These are phyloP conservation scores for Isochrysis galbana DNA, from an alignment of 78 protist genomes.

Conservation along the genomic window DNA sequence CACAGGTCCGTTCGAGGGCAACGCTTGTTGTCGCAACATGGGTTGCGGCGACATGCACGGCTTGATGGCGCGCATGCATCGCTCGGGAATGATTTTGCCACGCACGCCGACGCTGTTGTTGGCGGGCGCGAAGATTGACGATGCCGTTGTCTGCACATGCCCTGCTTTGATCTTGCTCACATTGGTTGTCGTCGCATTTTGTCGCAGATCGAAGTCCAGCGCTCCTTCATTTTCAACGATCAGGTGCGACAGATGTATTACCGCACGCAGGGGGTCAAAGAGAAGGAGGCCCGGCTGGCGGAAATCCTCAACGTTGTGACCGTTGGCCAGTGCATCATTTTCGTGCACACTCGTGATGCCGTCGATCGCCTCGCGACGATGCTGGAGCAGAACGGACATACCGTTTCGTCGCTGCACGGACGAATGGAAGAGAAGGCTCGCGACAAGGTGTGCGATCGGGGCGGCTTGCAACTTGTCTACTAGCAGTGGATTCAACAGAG, in stretches of 20 bases:
- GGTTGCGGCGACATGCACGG: no score
- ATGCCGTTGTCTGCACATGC: no score
- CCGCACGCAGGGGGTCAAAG: background rate
- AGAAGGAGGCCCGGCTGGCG: background rate
- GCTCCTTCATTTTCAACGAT: slow-evolving; percentile 20
- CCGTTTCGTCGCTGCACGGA: slow-evolving; percentile 38
- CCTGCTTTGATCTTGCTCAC: no score
- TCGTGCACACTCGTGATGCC: slow-evolving; percentile 6
- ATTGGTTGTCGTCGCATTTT: no score
- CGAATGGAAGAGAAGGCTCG: slow-evolving; percentile 34
- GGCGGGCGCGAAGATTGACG: no score
- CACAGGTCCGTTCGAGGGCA: no score
- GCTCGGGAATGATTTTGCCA: no score
- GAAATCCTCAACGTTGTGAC: slow-evolving; percentile 24
- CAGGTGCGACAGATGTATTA: background rate
- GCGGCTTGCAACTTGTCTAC: no score
- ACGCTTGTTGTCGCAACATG: no score
- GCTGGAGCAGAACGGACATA: background rate
- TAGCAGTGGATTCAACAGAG: no score
- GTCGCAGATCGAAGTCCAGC: background rate
- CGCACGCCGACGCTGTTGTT: no score
- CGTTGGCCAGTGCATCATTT: slow-evolving; percentile 37
- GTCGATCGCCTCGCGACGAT: background rate
- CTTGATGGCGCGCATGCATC: no score
- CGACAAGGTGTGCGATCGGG: background rate